Conservation (phyloP, 2,329 filamentous ascomycete species). For the Colletotrichum sp. region DNA sequence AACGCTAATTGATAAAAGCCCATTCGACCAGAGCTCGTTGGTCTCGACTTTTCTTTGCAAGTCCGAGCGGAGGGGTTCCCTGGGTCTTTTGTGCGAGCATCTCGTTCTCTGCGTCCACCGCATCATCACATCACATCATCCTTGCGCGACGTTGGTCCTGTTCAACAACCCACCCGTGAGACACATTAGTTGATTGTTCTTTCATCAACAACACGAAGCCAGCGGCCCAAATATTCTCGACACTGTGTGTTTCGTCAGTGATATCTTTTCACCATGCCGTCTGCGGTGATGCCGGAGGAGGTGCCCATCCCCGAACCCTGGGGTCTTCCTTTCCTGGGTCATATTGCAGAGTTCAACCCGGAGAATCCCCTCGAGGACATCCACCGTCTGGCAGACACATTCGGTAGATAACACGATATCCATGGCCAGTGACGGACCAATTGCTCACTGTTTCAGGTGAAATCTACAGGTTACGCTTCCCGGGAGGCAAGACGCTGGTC, state of each 20-base stretch:
- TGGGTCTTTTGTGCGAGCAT: neutral
- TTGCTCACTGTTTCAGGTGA: conserved; percentile 44
- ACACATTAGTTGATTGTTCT: neutral
- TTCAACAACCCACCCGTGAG: neutral
- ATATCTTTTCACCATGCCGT: neutral
- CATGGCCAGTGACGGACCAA: neutral
- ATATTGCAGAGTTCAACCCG: conserved; percentile 66
- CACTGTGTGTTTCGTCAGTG: neutral
- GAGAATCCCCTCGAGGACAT: conserved; percentile 62
- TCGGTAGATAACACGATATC: conserved; percentile 51
- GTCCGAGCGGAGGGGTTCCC: neutral
- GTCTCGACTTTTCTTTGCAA: neutral
- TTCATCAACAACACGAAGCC: neutral
- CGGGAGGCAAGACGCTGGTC: conserved; percentile 47
- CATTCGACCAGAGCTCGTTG: neutral
- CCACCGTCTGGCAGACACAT: conserved; percentile 63
- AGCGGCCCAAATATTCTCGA: neutral
- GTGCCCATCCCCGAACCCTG: conserved; percentile 49
- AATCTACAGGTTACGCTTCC: conserved; percentile 63
- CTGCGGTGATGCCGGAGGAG: conserved; percentile 27
- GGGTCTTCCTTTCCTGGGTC: conserved; percentile 69
- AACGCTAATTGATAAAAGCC: neutral
- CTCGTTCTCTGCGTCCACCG: neutral
- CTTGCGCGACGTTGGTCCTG: neutral
- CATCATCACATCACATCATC: neutral